These are phyloP conservation scores for Tetracentron sinense DNA, from an alignment of 164 flowering plant genomes.

Conservation along the genomic window DNA sequence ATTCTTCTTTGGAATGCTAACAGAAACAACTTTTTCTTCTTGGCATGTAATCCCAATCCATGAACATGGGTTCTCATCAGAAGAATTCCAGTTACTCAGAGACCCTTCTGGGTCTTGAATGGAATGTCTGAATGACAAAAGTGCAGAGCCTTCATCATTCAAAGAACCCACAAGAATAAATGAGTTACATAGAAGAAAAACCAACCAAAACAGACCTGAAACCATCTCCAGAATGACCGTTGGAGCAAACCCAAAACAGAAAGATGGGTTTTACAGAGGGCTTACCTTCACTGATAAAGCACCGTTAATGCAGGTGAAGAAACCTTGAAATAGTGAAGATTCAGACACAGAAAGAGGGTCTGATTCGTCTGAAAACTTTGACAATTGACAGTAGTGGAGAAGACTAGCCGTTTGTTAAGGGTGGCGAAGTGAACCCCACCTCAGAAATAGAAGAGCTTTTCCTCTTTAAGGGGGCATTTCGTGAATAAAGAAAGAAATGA, in stretches of 20 bases:
- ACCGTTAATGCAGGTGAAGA: not conserved
- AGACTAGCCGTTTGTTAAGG: not conserved
- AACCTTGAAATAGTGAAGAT: not conserved
- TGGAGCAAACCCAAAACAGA: slow-evolving; percentile 6
- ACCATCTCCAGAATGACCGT: slow-evolving; percentile 26
- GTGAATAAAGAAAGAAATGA: no score
- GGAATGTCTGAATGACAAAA: slow-evolving; percentile 40
- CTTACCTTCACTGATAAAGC: not conserved
- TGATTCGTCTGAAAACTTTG: no score
- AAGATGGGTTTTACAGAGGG: not conserved
- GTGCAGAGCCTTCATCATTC: slow-evolving; percentile 55
- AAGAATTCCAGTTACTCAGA: slow-evolving; percentile 51
- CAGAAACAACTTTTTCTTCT: slow-evolving; percentile 46
- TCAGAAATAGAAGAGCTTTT: no score
- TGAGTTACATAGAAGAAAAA: slow-evolving; percentile 28
- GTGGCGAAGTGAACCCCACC: not conserved
- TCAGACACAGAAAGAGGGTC: not conserved
- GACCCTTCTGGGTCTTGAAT: slow-evolving; percentile 48
- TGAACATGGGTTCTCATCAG: slow-evolving; percentile 57
- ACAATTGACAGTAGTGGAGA: not conserved
- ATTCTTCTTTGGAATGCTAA: slow-evolving; percentile 56
- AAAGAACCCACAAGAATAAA: slow-evolving; percentile 31
- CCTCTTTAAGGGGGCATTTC: no score
- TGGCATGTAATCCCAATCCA: slow-evolving; percentile 70
- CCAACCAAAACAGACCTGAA: slow-evolving; percentile 15